Conservation (phyloP, 1,284 basidiomycete species). For the Testicularia cyperi region DNA sequence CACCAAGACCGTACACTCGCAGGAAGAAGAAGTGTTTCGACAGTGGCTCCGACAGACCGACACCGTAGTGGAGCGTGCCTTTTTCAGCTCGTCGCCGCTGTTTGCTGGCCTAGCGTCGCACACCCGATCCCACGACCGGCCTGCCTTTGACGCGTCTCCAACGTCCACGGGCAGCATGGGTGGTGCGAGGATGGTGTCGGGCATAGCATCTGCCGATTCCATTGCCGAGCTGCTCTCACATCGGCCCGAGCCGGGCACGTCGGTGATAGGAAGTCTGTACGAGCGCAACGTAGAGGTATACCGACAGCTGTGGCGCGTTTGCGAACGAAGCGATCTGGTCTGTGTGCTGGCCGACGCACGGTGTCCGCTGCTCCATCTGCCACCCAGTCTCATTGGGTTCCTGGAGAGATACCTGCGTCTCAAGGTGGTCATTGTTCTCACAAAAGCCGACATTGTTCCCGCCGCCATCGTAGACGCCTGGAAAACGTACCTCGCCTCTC, state of each 20-base stretch:
- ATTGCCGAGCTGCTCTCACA: conserved; percentile 15
- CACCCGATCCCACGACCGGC: conserved; percentile 19
- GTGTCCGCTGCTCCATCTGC: conserved; percentile 71
- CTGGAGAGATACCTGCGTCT: conserved; percentile 62
- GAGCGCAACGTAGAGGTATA: conserved; percentile 50
- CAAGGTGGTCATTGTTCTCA: conserved; percentile 62
- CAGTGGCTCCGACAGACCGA: conserved; percentile 46
- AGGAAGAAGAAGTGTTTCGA: conserved; percentile 42
- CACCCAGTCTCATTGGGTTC: conserved; percentile 64
- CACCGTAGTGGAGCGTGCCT: conserved; percentile 29
- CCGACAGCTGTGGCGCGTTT: conserved; percentile 48
- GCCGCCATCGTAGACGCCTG: conserved; percentile 28
- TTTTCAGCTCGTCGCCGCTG: conserved; percentile 37
- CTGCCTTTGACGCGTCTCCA: conserved; percentile 11
- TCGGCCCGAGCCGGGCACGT: conserved; percentile 62
- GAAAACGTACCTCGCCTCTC: conserved; percentile 23
- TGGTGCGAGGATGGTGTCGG: conserved; percentile 25
- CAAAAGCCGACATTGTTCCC: conserved; percentile 45
- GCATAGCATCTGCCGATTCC: conserved; percentile 17
- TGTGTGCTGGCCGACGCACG: conserved; percentile 82
- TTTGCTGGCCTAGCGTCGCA: conserved; percentile 23
- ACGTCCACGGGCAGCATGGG: conserved; percentile 7
- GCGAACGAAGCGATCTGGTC: conserved; percentile 72
- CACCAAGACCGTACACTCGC: conserved; percentile 41
- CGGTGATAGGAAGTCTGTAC: conserved; percentile 66